Evolutionary conservation across 805 yeast genomes (phyloP), one percentile per base, ranked within the genome.

Genomic region (Pichia cabralensis): DNA sequence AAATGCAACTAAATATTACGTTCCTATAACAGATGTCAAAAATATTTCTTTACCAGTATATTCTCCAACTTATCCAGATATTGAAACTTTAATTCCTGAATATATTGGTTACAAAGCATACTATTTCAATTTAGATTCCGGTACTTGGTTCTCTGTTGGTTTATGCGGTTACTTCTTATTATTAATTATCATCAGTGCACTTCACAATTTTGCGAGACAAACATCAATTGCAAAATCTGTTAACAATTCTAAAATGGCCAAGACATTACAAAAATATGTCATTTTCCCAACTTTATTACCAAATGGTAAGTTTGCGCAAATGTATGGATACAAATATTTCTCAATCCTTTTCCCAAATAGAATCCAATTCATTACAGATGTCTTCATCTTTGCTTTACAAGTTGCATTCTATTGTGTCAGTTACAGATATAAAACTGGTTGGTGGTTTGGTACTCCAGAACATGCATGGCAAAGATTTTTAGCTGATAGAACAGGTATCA

Each of bases 211-310:
- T 45, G 61, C 46, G 48, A 49, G 38, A 19, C 52, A 39, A 12
- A 35, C 45, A 3, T 44, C 52, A 17, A 33, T 61, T 12, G 59
- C 49, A 1, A 60, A 52, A 38, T 55, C 57, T 3, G 13, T 41
- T 2, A 41, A 40, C 15, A 30, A 28, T 9, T 33, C 41, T 3
- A 20, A 18, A 16, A 12, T 51, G 5, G 38, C 60, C 4, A 65
- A 61, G 34, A 39, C 49, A 41, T 39, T 60, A 28, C 50, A 71
- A 38, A 50, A 54, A 8, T 42, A 49, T 17, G 26, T 67, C 7
- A 50, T 63, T 0, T 41, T 63, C 3, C 72, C 74, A n/a, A 65
- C 74, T 0, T 31, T 53, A 15, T 21, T 41, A 15, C 50, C 55
- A 25, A 38, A 38, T 10, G 57, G 56, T 21, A 39, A 34, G 17